phyloP scores from a whole-genome alignment of 1,284 basidiomycete species.

The Fomitiporia mediterranea region DNA sequence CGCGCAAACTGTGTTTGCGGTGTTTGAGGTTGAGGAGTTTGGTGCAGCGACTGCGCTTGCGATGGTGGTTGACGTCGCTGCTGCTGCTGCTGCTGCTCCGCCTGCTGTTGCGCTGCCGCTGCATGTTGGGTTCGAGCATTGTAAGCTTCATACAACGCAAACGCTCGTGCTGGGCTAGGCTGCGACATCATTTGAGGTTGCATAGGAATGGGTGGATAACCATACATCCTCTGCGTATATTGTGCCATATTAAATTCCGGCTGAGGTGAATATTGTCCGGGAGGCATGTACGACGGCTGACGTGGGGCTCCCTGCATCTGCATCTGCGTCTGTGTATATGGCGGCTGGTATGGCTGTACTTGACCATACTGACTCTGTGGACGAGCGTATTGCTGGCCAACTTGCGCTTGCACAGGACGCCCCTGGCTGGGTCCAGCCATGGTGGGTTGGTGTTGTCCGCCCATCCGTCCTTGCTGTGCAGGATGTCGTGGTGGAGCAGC shows the following conservation, averaged over 20 bases:
- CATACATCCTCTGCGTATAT: conserved; percentile 3
- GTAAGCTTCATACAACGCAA: conserved; percentile 7
- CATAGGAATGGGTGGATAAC: conserved; percentile 10
- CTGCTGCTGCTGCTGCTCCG: conserved; percentile 6
- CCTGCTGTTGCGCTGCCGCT: conserved; percentile 9
- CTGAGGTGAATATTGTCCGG: not conserved
- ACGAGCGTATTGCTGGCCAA: not conserved
- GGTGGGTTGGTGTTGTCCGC: not conserved
- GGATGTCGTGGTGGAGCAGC: conserved; percentile 8
- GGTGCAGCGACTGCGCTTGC: conserved; percentile 11
- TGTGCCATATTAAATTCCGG: not conserved
- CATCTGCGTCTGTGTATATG: conserved; percentile 11
- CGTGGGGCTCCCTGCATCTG: not conserved
- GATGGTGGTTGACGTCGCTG: conserved; percentile 9
- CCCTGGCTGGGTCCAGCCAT: not conserved
- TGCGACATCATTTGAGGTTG: conserved; percentile 1
- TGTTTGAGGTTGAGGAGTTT: not conserved
- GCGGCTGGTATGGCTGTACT: conserved; percentile 7
- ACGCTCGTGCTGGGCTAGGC: not conserved
- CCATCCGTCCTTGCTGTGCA: conserved; percentile 4
- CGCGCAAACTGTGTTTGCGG: not conserved
- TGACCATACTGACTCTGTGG: conserved; percentile 5
- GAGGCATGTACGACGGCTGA: not conserved
- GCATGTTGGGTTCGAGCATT: conserved; percentile 4
- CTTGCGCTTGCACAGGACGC: not conserved